Conservation (phyloP, 371 early-diverging fungal genomes). For the Saksenaea vasiformis region DNA sequence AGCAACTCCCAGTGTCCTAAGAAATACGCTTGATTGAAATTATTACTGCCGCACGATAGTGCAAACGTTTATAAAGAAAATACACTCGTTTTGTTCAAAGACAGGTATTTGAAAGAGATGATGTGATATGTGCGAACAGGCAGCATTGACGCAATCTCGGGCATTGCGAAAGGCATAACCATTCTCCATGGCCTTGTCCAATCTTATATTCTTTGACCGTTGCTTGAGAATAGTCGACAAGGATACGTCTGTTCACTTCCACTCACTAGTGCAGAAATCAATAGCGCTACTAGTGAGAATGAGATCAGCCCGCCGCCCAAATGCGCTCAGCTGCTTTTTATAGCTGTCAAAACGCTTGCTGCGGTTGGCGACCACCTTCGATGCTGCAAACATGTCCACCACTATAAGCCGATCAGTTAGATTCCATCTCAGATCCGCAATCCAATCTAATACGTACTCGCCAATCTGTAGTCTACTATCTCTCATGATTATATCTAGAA, state of each 20-base stretch:
- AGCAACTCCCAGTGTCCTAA: too few relatives aligned
- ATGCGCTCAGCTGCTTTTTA: background rate
- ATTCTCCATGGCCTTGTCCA: constrained; percentile 17
- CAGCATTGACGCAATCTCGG: too few relatives aligned
- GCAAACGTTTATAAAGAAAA: too few relatives aligned
- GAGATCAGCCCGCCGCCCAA: background rate
- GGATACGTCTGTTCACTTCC: background rate
- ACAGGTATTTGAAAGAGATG: too few relatives aligned
- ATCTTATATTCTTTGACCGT: constrained; percentile 9
- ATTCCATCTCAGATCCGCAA: background rate
- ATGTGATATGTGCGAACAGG: too few relatives aligned
- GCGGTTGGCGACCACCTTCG: background rate
- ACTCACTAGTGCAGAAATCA: constrained; percentile 3
- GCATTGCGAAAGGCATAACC: too few relatives aligned
- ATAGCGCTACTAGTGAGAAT: background rate
- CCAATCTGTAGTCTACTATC: constrained; percentile 1
- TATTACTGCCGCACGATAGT: too few relatives aligned
- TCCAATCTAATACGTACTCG: constrained; percentile 8
- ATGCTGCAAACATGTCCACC: constrained; percentile 10
- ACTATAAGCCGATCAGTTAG: background rate
- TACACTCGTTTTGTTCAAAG: too few relatives aligned
- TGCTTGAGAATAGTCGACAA: background rate
- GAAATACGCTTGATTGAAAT: too few relatives aligned
- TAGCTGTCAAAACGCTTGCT: constrained; percentile 6
- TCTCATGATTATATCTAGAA: constrained; percentile 1